These are phyloP conservation scores for Cryptosporidium ryanae DNA, from an alignment of 169 alveolate species.

Conservation along the genomic window DNA sequence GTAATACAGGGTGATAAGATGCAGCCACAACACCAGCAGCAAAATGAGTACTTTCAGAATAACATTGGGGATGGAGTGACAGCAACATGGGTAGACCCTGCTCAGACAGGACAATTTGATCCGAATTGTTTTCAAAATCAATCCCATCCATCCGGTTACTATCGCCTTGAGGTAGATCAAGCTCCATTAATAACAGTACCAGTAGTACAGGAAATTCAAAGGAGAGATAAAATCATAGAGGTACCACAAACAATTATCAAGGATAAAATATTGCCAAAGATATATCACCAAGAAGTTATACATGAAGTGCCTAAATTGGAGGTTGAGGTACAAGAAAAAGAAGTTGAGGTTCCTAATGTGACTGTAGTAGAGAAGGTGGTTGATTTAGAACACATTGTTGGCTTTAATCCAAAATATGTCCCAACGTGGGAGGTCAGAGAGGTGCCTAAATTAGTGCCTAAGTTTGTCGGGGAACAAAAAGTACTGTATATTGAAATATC, in stretches of 20 bases:
- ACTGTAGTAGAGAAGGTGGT: slow-evolving; percentile 82
- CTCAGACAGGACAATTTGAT: slow-evolving; percentile 46
- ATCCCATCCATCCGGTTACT: slow-evolving; percentile 54
- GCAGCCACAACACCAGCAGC: slow-evolving; percentile 64
- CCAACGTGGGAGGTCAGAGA: slow-evolving; percentile 89
- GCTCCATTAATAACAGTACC: slow-evolving; percentile 86
- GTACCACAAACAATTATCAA: slow-evolving; percentile 83
- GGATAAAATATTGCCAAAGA: slow-evolving; percentile 85
- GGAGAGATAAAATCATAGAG: slow-evolving; percentile 85
- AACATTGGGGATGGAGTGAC: slow-evolving; percentile 68
- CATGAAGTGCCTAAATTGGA: slow-evolving; percentile 87
- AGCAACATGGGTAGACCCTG: slow-evolving; percentile 72
- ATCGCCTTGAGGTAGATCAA: slow-evolving; percentile 85
- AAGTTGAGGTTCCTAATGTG: slow-evolving; percentile 80
- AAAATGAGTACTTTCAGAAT: slow-evolving; percentile 41
- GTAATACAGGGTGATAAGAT: neutral
- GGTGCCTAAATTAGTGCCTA: slow-evolving; percentile 86
- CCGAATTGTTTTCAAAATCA: slow-evolving; percentile 27
- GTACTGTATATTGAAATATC: slow-evolving; percentile 86
- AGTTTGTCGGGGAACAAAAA: slow-evolving; percentile 87
- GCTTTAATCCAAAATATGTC: slow-evolving; percentile 85
- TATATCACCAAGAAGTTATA: slow-evolving; percentile 83
- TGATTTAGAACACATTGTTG: slow-evolving; percentile 84
- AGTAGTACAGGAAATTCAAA: slow-evolving; percentile 85
- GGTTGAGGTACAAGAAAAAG: slow-evolving; percentile 82